A percentile compares a stretch with the other conserved stretches of the same genome.
Conservation (phyloP, 352 stramenopile genomes). For the Globisporangium barbulae region DNA sequence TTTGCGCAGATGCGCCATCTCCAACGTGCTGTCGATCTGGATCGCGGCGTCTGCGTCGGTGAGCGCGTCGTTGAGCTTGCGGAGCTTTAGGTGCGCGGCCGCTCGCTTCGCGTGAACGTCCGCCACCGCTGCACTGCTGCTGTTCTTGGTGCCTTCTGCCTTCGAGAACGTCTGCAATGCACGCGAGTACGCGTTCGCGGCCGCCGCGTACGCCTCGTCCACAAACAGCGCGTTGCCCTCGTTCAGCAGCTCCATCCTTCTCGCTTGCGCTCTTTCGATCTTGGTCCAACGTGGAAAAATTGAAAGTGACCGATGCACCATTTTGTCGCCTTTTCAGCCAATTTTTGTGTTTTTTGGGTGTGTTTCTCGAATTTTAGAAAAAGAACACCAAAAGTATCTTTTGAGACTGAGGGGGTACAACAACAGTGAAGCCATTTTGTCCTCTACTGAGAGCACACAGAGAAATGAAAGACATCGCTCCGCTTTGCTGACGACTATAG, state of each 20-base stretch:
- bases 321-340: too few relatives aligned
- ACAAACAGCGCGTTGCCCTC: conserved; percentile 81
- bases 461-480: too few relatives aligned
- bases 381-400: not conserved
- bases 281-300: conserved; percentile 2
- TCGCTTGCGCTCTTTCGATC: not conserved
- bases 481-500: too few relatives aligned
- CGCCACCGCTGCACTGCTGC: conserved; percentile 10
- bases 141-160: conserved; percentile 13
- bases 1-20: conserved; percentile 67
- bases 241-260: conserved; percentile 64
- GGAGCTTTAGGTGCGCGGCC: conserved; percentile 65
- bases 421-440: not conserved
- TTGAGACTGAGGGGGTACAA: not conserved
- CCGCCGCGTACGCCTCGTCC: conserved; percentile 74
- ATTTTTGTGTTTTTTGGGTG: too few relatives aligned
- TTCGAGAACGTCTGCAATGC: conserved; percentile 32
- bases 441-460: too few relatives aligned
- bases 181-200: conserved; percentile 48
- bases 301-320: conserved; percentile 1
- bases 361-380: not conserved
- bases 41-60: conserved; percentile 49
- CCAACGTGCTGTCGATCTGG: conserved; percentile 42
- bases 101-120: conserved; percentile 68
- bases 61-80: conserved; percentile 49